phyloP scores from a whole-genome alignment of 2,329 filamentous ascomycete species.

The Cladosporium cucumerinum region DNA sequence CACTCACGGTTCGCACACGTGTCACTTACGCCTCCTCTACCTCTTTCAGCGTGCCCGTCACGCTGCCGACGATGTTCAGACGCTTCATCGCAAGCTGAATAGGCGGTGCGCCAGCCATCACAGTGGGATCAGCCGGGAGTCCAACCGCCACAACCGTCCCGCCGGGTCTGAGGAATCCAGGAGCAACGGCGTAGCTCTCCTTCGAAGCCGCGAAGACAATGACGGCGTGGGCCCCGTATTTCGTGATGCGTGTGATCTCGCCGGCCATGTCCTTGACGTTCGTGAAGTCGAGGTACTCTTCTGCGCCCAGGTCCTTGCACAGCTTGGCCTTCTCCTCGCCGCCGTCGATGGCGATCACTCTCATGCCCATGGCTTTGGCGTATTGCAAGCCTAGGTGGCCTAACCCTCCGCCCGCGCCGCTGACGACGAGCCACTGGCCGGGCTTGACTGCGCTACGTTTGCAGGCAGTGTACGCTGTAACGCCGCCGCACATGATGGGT shows the following conservation, averaged over 20 bases:
- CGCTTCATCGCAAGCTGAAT: constrained; percentile 39
- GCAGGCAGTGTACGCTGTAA: constrained; percentile 35
- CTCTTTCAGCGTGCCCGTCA: constrained; percentile 41
- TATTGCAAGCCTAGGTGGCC: constrained; percentile 33
- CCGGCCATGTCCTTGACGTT: constrained; percentile 35
- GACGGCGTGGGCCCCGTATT: constrained; percentile 38
- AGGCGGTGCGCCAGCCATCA: constrained; percentile 40
- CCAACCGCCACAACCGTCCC: constrained; percentile 40
- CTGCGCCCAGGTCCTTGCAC: constrained; percentile 38
- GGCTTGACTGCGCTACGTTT: constrained; percentile 36
- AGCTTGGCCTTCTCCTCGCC: constrained; percentile 37
- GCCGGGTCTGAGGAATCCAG: constrained; percentile 33
- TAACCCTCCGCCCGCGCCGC: constrained; percentile 37
- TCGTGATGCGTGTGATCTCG: constrained; percentile 37
- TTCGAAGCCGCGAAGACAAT: constrained; percentile 38
- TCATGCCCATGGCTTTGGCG: constrained; percentile 35
- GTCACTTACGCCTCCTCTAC: constrained; percentile 10
- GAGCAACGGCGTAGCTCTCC: constrained; percentile 37
- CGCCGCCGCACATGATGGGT: constrained; percentile 40
- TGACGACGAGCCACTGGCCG: constrained; percentile 40
- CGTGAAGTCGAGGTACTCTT: constrained; percentile 39
- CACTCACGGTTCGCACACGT: not conserved
- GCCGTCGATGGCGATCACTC: constrained; percentile 41
- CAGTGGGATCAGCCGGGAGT: constrained; percentile 33
- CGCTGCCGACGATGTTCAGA: constrained; percentile 43